These are phyloP conservation scores for Fraxinus sp. DNA, from an alignment of 305 asterid species.

Conservation along the genomic window DNA sequence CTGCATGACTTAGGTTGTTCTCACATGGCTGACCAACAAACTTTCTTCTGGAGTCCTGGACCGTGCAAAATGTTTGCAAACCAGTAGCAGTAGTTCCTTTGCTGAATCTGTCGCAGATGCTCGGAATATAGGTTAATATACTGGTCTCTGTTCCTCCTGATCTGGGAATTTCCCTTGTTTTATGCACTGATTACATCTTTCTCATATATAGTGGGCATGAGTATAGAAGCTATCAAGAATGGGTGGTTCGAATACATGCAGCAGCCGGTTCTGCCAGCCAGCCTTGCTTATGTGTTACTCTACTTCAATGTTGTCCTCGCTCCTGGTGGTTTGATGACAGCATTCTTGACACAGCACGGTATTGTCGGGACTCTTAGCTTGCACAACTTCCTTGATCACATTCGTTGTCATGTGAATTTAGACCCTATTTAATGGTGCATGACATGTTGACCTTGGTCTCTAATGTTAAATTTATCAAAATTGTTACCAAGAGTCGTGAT, in stretches of 20 bases:
- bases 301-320: conserved; percentile 85
- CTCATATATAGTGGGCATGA: conserved; percentile 45
- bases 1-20: conserved; percentile 50
- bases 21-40: conserved; percentile 81
- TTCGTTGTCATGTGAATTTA: conserved; percentile 14
- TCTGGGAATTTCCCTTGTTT: conserved; percentile 21
- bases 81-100: conserved; percentile 43
- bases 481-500: neutral
- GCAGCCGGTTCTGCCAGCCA: conserved; percentile 97
- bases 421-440: conserved; percentile 3
- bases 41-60: conserved; percentile 88
- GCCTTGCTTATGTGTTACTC: conserved; percentile 85
- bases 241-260: conserved; percentile 89
- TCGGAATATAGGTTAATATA: conserved; percentile 59
- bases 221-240: conserved; percentile 69
- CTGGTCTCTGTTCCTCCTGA: conserved; percentile 13
- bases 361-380: conserved; percentile 31
- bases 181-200: conserved; percentile 26
- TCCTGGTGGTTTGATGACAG: conserved; percentile 94
- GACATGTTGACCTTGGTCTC: conserved; percentile 2
- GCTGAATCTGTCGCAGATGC: conserved; percentile 39
- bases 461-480: neutral
- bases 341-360: conserved; percentile 91
- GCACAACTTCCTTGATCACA: conserved; percentile 18
- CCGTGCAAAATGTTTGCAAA: conserved; percentile 53